A percentile compares a stretch with the other conserved stretches of the same genome.
These are phyloP conservation scores for Torulaspora globosa DNA, from an alignment of 1,139 yeast species.

Conservation along the genomic window DNA sequence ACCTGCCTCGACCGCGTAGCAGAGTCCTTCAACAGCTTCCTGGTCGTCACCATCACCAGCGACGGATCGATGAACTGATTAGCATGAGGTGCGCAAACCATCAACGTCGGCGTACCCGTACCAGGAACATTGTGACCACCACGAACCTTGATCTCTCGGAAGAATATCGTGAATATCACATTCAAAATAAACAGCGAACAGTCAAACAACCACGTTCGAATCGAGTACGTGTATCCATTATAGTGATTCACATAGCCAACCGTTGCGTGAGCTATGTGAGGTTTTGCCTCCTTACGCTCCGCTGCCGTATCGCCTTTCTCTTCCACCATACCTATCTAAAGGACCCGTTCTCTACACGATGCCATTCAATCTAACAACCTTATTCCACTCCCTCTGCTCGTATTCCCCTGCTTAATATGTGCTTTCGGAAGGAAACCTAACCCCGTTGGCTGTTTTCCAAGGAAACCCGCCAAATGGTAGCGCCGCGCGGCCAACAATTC, in stretches of 20 bases:
- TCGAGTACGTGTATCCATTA: constrained; percentile 21
- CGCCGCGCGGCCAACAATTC: not conserved
- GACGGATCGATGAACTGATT: constrained; percentile 76
- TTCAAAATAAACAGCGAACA: constrained; percentile 25
- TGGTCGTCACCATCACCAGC: constrained; percentile 53
- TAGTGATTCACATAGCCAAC: constrained; percentile 19
- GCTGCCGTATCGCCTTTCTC: not conserved
- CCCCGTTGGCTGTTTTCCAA: not conserved
- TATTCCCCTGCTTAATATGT: not conserved
- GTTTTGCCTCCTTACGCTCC: constrained; percentile 2
- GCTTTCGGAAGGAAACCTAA: not conserved
- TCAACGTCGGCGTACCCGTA: constrained; percentile 59
- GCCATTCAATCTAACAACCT: too few relatives aligned
- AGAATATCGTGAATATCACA: constrained; percentile 42
- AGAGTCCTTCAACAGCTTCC: constrained; percentile 31
- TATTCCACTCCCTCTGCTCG: too few relatives aligned
- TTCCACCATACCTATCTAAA: not conserved
- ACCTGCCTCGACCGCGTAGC: constrained; percentile 42
- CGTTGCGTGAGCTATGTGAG: constrained; percentile 20
- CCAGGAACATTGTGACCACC: constrained; percentile 64
- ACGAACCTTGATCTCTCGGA: constrained; percentile 63
- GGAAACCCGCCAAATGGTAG: not conserved
- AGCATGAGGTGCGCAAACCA: constrained; percentile 80
- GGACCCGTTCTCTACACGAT: too few relatives aligned
- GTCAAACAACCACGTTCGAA: constrained; percentile 28